A percentile compares a stretch with the other conserved stretches of the same genome.
Evolutionary conservation across 2,329 filamentous ascomycete species (phyloP).

Genomic region (Clonostachys rhizophaga): DNA sequence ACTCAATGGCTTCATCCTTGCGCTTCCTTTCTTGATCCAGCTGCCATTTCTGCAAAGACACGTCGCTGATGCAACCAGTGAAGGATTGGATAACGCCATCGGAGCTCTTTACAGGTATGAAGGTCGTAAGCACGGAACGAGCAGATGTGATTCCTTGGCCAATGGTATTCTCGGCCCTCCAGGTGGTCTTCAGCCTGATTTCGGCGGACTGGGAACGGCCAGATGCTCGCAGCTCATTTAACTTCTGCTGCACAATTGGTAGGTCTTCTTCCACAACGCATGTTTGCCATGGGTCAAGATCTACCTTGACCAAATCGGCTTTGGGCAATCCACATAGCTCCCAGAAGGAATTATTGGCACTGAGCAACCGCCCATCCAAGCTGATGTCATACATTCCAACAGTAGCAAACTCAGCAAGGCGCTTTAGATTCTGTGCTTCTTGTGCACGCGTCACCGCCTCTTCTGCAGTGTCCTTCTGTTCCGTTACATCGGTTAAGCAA

Average conservation of each 20-base stretch:
- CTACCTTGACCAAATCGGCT: conserved; percentile 26
- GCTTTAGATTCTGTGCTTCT: conserved; percentile 46
- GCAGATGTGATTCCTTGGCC: conserved; percentile 36
- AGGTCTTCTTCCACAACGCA: conserved; percentile 41
- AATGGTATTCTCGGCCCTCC: conserved; percentile 36
- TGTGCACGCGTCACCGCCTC: conserved; percentile 43
- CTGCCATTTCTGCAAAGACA: conserved; percentile 45
- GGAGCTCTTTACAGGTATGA: conserved; percentile 42
- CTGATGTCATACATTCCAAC: conserved; percentile 52
- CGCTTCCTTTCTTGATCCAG: conserved; percentile 41
- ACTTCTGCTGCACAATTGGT: conserved; percentile 27
- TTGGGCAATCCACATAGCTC: conserved; percentile 44
- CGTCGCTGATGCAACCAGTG: conserved; percentile 41
- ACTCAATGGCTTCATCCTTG: conserved; percentile 52
- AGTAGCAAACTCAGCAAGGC: conserved; percentile 48
- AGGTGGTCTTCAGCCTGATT: conserved; percentile 40
- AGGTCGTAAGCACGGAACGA: conserved; percentile 42
- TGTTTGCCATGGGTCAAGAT: conserved; percentile 36
- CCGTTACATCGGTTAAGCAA: conserved; percentile 45
- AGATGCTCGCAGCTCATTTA: conserved; percentile 30
- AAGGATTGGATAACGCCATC: conserved; percentile 41
- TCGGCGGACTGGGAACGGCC: conserved; percentile 40
- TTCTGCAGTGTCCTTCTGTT: conserved; percentile 42
- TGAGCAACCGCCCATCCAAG: conserved; percentile 40
- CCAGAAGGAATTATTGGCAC: conserved; percentile 49